Evolutionary conservation across 108 stramenopile genomes (phyloP).

Genomic region (Mayamaea pseudoterrestris): DNA sequence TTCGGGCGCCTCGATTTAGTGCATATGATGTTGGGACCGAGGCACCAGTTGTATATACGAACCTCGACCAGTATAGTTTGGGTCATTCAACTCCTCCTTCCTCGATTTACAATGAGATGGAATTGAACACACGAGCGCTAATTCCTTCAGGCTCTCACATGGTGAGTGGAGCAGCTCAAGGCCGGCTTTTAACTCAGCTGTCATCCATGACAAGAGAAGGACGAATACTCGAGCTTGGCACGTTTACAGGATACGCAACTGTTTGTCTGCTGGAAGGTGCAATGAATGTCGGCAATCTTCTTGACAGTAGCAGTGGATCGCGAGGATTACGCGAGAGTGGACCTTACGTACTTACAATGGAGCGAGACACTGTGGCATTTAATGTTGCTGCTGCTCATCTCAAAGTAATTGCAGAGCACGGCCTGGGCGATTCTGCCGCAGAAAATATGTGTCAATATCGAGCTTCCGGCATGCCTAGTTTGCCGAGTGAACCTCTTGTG

Average conservation of each 20-base stretch:
- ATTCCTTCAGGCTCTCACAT: conserved; percentile 77
- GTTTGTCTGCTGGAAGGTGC: conserved; percentile 74
- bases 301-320: no score
- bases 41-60: conserved; percentile 13
- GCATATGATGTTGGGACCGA: neutral
- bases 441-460: conserved; percentile 33
- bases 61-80: conserved; percentile 61
- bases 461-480: conserved; percentile 5
- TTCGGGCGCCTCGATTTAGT: conserved; percentile 1
- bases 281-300: conserved; percentile 27
- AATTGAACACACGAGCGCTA: conserved; percentile 54
- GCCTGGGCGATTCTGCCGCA: conserved; percentile 37
- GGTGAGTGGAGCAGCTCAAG: conserved; percentile 76
- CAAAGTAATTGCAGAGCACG: conserved; percentile 35
- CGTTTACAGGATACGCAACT: conserved; percentile 89
- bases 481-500: neutral
- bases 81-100: conserved; percentile 49
- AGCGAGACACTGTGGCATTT: conserved; percentile 62
- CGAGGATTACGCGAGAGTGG: conserved; percentile 29
- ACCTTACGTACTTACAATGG: conserved; percentile 67
- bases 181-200: conserved; percentile 59
- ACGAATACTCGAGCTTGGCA: conserved; percentile 82
- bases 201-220: conserved; percentile 65
- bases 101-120: conserved; percentile 47
- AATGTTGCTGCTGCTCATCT: conserved; percentile 63